Conservation (phyloP, 2,329 filamentous ascomycete species). For the Colletotrichum noveboracense region DNA sequence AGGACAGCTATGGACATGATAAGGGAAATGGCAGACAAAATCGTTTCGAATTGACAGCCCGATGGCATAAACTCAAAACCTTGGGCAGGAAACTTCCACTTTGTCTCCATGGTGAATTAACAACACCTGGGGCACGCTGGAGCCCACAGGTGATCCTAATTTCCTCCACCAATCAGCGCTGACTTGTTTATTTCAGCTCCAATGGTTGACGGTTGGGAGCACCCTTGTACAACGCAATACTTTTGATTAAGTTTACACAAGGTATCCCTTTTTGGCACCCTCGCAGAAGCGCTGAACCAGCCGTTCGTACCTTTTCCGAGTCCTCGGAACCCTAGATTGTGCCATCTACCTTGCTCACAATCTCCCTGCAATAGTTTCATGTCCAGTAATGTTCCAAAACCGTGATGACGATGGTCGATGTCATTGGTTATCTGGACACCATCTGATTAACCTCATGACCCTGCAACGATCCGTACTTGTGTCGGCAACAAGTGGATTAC, state of each 20-base stretch:
- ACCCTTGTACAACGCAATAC: neutral
- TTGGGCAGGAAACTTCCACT: neutral
- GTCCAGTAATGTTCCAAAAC: neutral
- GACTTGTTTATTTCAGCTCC: neutral
- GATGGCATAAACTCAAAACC: neutral
- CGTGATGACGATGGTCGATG: neutral
- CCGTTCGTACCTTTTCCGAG: neutral
- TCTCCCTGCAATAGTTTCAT: neutral
- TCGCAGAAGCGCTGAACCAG: neutral
- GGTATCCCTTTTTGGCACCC: neutral
- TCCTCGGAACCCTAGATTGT: neutral
- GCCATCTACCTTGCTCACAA: neutral
- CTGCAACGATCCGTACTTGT: neutral
- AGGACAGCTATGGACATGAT: neutral
- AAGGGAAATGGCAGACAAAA: neutral
- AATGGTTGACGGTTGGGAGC: neutral
- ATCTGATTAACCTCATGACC: neutral
- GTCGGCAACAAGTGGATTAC: neutral
- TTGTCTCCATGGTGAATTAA: neutral
- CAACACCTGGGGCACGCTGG: neutral
- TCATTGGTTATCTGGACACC: neutral
- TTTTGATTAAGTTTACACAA: neutral
- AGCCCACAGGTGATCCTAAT: neutral
- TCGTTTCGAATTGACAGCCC: neutral
- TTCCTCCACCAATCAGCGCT: neutral